Evolutionary conservation across 169 alveolate genomes (phyloP).

Genomic region (Plasmodium billcollinsi): DNA sequence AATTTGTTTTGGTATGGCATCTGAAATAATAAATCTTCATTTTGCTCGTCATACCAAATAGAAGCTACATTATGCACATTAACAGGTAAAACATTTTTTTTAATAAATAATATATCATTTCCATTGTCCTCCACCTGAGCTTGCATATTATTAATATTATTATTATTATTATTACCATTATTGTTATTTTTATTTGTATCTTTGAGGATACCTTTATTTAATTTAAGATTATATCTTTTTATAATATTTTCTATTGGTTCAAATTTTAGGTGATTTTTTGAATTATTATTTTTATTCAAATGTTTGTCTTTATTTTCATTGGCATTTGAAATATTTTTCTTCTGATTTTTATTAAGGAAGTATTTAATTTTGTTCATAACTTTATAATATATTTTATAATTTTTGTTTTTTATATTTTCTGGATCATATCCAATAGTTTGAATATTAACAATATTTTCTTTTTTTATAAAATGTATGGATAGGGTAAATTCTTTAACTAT

Average conservation of each 20-base stretch:
- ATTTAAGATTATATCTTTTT: slow-evolving; percentile 60
- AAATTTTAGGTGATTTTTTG: slow-evolving; percentile 43
- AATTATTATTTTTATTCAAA: slow-evolving; percentile 4
- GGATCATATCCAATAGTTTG: slow-evolving; percentile 16
- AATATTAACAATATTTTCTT: slow-evolving; percentile 16
- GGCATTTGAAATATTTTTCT: slow-evolving; percentile 6
- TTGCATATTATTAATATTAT: too few relatives aligned
- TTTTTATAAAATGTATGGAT: slow-evolving; percentile 29
- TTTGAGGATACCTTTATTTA: neutral
- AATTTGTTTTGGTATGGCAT: slow-evolving; percentile 72
- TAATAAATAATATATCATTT: slow-evolving; percentile 18
- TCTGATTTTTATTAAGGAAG: slow-evolving; percentile 44
- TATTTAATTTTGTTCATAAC: slow-evolving; percentile 64
- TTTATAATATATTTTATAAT: slow-evolving; percentile 55
- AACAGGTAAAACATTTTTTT: slow-evolving; percentile 39
- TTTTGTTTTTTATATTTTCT: slow-evolving; percentile 34
- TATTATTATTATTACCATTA: too few relatives aligned
- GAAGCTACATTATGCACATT: slow-evolving; percentile 55
- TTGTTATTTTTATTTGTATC: neutral
- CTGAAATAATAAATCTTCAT: slow-evolving; percentile 65
- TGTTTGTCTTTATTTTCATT: neutral
- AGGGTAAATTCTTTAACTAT: slow-evolving; percentile 40
- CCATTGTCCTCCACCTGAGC: slow-evolving; percentile 7
- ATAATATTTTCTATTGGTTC: slow-evolving; percentile 73
- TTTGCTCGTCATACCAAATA: slow-evolving; percentile 76